Percentiles rank a stretch among this genome's conserved stretches.
phyloP scores from a whole-genome alignment of 148 eudicot genomes.

The Cornus controversa region DNA sequence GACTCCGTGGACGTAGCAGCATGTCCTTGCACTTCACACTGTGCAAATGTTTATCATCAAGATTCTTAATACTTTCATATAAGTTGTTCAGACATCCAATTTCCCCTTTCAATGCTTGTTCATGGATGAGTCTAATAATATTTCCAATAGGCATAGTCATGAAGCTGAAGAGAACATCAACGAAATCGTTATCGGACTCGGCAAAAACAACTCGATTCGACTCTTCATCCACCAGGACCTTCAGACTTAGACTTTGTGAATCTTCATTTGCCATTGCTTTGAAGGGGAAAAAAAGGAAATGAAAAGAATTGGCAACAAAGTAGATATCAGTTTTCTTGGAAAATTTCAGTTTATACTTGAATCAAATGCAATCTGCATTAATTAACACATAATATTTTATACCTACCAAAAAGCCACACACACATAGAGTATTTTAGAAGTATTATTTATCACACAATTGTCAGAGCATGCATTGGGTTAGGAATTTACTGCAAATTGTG shows the following conservation, averaged over 20 bases:
- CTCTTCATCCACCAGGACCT: neutral
- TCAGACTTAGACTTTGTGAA: neutral
- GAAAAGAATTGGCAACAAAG: no score
- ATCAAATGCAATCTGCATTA: no score
- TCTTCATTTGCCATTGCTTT: no score
- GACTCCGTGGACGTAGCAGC: conserved; percentile 2
- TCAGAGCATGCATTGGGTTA: no score
- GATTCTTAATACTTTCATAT: conserved; percentile 3
- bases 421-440: no score
- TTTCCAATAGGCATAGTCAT: neutral
- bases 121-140: neutral
- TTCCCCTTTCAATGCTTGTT: neutral
- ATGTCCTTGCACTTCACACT: neutral
- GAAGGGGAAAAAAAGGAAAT: no score
- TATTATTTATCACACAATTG: no score
- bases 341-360: no score
- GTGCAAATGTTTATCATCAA: neutral
- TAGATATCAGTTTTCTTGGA: no score
- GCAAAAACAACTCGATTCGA: neutral
- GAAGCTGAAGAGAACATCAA: conserved; percentile 9
- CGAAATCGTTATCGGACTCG: conserved; percentile 3
- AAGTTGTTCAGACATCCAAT: conserved; percentile 5
- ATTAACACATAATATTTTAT: no score
- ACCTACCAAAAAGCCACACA: no score
- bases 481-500: no score